phyloP scores from a whole-genome alignment of 2,329 filamentous ascomycete species.

The Exophiala aquamarina region DNA sequence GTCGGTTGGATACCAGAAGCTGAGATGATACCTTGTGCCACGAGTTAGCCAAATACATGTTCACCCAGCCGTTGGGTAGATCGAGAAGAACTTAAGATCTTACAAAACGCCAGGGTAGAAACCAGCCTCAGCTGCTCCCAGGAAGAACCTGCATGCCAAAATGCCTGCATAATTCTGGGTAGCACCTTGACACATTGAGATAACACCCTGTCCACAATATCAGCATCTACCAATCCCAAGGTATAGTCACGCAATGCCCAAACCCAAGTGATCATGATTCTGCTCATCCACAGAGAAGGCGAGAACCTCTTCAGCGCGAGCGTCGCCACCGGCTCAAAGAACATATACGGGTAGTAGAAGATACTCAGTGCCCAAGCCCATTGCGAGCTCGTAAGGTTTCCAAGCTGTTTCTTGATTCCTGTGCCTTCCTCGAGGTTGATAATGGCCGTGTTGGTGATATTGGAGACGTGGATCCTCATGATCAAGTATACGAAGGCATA shows the following conservation, averaged over 20 bases:
- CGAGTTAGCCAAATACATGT: background rate
- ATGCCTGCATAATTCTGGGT: slow-evolving; percentile 21
- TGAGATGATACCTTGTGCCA: slow-evolving; percentile 35
- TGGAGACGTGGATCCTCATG: slow-evolving; percentile 17
- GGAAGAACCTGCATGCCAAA: slow-evolving; percentile 22
- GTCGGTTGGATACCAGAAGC: slow-evolving; percentile 40
- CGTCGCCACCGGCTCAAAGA: slow-evolving; percentile 2
- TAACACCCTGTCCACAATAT: slow-evolving; percentile 9
- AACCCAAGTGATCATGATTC: slow-evolving; percentile 14
- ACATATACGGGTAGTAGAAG: slow-evolving; percentile 9
- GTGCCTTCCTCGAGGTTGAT: slow-evolving; percentile 13
- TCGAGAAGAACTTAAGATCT: background rate
- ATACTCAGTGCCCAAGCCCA: slow-evolving; percentile 8
- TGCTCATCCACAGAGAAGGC: slow-evolving; percentile 1
- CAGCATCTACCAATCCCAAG: too few species aligned
- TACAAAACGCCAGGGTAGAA: slow-evolving; percentile 7
- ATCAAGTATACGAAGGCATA: slow-evolving; percentile 21
- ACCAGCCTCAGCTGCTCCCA: slow-evolving; percentile 21
- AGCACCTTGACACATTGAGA: slow-evolving; percentile 15
- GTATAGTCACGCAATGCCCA: too few species aligned
- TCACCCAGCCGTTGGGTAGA: background rate
- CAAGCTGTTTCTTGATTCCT: slow-evolving; percentile 7
- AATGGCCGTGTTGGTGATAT: slow-evolving; percentile 18
- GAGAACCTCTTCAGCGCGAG: slow-evolving; percentile 4
- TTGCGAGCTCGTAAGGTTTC: slow-evolving; percentile 5